Evolutionary conservation across 2,329 filamentous ascomycete species (phyloP), one percentile per base, ranked within the genome.

Genomic region (Colletotrichum abscissum): DNA sequence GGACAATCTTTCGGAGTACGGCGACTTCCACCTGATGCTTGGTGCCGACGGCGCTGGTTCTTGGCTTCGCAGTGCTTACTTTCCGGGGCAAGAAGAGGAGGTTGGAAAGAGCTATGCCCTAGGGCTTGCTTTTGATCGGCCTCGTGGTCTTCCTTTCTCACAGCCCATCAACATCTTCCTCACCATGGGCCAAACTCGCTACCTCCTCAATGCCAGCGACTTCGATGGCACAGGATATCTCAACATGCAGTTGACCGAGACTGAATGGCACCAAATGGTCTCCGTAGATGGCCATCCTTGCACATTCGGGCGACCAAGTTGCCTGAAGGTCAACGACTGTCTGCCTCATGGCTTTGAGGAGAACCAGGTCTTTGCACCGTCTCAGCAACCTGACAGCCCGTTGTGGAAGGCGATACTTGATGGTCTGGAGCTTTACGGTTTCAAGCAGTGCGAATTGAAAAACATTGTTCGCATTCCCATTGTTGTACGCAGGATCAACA

Each of bases 401-500:
- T 72, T 81, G 1, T 83, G 81, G 81, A 78, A 77, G 33, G 78
- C 80, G 2, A 81, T 82, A 58, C 76, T 78, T 30, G 81, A 82
- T 35, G 81, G 81, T 0, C 75, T 83, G 11, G 80, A 80, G 74
- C 76, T 83, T 1, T 82, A 82, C 58, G 81, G 81, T 0, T 82
- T 83, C 77, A 79, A 80, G 38, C 79, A 81, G 56, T 76, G 64
- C 11, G 81, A 82, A 59, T 79, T 83, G 24, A 82, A 79, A 75
- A 82, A 81, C 66, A 76, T 82, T 1, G 80, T 82, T 7, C 78
- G 80, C 24, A 82, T 82, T 9, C 81, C 81, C 46, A 81, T 83
- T 52, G 78, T 81, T 1, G 81, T 83, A 4, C 79, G 81, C 55
- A 79, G 79, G 1, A 79, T 83, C 14, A 75, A 75, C 12, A 78